Evolutionary conservation across 1,284 basidiomycete genomes (phyloP).

Genomic region (Microstroma glucosiphilum): DNA sequence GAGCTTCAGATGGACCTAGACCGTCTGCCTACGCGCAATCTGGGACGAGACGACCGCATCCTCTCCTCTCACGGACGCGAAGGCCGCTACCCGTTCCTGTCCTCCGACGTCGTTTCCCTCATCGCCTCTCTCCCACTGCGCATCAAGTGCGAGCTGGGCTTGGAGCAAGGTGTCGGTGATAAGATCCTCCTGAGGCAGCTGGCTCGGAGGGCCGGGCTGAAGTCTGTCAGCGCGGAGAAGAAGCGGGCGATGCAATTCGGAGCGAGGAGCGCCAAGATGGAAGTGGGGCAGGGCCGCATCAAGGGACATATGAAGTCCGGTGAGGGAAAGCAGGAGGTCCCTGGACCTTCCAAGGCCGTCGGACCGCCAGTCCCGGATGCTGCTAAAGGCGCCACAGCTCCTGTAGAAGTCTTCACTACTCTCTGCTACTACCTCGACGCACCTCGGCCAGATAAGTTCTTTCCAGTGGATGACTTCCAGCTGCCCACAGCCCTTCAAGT

Average conservation of each 20-base stretch:
- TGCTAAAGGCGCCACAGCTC: not conserved
- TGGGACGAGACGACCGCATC: slow-evolving; percentile 88
- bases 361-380: not conserved
- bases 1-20: slow-evolving; percentile 87
- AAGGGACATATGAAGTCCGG: slow-evolving; percentile 36
- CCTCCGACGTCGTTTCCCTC: slow-evolving; percentile 25
- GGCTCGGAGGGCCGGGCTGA: slow-evolving; percentile 24
- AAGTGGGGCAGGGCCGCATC: slow-evolving; percentile 52
- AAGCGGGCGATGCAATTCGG: slow-evolving; percentile 98
- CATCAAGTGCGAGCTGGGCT: slow-evolving; percentile 63
- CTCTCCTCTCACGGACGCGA: slow-evolving; percentile 83
- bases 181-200: slow-evolving; percentile 68
- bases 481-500: not conserved
- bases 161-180: slow-evolving; percentile 61
- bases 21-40: slow-evolving; percentile 78
- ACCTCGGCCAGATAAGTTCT: not conserved
- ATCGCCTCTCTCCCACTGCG: slow-evolving; percentile 70
- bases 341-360: not conserved
- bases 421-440: not conserved
- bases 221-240: slow-evolving; percentile 61
- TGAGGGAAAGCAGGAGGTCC: not conserved
- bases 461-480: not conserved
- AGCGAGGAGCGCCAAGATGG: slow-evolving; percentile 79
- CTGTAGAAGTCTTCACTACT: not conserved
- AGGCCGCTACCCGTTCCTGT: slow-evolving; percentile 53